Conservation (phyloP, 257 asterid genomes). For the Coffea eugenioides region DNA sequence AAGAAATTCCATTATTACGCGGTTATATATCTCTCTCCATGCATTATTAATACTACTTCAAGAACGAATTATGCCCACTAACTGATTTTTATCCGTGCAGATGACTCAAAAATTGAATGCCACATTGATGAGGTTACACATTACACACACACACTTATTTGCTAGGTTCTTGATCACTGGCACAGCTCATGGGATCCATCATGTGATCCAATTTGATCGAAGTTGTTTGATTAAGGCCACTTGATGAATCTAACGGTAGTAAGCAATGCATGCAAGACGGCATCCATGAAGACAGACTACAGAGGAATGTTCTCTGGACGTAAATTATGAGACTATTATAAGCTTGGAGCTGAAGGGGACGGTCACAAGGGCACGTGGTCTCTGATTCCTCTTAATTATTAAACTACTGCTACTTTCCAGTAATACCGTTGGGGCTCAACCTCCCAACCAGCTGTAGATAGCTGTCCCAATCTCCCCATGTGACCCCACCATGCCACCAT, state of each 20-base stretch:
- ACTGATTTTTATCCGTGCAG: neutral
- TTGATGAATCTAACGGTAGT: slow-evolving; percentile 28
- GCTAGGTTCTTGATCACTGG: neutral
- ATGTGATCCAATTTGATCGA: neutral
- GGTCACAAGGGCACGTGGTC: slow-evolving; percentile 85
- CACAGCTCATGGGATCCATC: neutral
- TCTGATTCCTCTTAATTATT: slow-evolving; percentile 64
- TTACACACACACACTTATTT: neutral
- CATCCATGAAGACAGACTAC: slow-evolving; percentile 15
- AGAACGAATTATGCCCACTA: neutral
- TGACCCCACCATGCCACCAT: slow-evolving; percentile 51
- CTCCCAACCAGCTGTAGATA: slow-evolving; percentile 70
- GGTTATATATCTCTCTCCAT: too few relatives aligned
- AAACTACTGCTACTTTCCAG: slow-evolving; percentile 51
- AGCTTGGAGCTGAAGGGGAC: slow-evolving; percentile 18
- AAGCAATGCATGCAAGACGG: neutral
- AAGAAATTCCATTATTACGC: neutral
- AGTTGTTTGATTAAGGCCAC: neutral
- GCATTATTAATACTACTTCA: too few relatives aligned
- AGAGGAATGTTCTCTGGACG: slow-evolving; percentile 35
- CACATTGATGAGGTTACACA: neutral
- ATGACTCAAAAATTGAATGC: neutral
- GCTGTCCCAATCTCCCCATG: slow-evolving; percentile 93
- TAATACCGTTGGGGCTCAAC: slow-evolving; percentile 75
- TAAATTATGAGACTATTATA: slow-evolving; percentile 25